phyloP scores from a whole-genome alignment of 371 early-diverging fungal genomes.

The Funneliformis caledonium region DNA sequence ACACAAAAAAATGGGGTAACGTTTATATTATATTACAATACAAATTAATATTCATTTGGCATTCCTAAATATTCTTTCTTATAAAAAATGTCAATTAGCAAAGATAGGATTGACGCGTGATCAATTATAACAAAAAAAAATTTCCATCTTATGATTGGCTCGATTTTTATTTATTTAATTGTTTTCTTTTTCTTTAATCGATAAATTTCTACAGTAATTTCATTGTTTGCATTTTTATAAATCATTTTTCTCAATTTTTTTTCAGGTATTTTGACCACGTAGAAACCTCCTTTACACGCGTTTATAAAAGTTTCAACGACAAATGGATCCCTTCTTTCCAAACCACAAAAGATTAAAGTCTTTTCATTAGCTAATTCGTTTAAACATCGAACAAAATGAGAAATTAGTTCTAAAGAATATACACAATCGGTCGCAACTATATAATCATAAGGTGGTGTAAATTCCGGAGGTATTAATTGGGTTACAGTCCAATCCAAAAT shows the following conservation, averaged over 20 bases:
- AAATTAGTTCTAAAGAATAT: background rate
- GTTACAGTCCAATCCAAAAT: conserved; percentile 13
- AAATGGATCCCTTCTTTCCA: conserved; percentile 24
- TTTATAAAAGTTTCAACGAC: conserved; percentile 14
- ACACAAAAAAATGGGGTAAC: no score
- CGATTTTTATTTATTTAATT: no score
- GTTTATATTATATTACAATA: no score
- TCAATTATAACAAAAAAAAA: no score
- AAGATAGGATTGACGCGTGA: no score
- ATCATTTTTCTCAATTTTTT: background rate
- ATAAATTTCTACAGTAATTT: conserved; percentile 16
- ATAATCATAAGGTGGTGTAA: conserved; percentile 14
- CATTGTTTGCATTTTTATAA: background rate
- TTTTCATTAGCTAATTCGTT: background rate
- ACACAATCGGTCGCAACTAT: conserved; percentile 19
- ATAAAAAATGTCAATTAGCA: no score
- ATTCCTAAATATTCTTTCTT: no score
- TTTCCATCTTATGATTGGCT: no score
- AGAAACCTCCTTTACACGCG: background rate
- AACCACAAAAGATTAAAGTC: background rate
- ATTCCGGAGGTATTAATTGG: background rate
- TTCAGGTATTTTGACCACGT: conserved; percentile 7
- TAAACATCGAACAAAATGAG: background rate
- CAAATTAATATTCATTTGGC: no score
- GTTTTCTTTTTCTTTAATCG: conserved; percentile 5